These are phyloP conservation scores for Geosmithia putterillii DNA, from an alignment of 2,329 filamentous ascomycete species.

Conservation along the genomic window DNA sequence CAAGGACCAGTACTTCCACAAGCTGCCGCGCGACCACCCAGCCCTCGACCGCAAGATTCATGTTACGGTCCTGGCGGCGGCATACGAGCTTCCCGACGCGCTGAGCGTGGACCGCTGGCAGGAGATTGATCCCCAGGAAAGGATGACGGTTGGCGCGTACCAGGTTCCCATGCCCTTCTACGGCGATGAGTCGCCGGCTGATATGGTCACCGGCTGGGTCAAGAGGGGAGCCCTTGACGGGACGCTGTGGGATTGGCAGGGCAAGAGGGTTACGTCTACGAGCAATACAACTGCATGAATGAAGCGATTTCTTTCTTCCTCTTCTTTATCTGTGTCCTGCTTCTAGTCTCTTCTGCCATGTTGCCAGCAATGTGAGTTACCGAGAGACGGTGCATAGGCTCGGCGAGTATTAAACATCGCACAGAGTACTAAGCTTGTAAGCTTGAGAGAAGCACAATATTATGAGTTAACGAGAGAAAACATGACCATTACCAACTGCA, in stretches of 20 bases:
- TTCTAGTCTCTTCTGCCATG: neutral
- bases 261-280: constrained; percentile 2
- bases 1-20: constrained; percentile 28
- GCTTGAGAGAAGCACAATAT: too few relatives aligned
- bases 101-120: constrained; percentile 10
- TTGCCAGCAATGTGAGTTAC: too few relatives aligned
- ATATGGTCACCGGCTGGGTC: constrained; percentile 27
- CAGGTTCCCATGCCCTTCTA: constrained; percentile 25
- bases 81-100: constrained; percentile 7
- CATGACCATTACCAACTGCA: too few relatives aligned
- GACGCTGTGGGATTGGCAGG: constrained; percentile 23
- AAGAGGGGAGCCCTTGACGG: constrained; percentile 25
- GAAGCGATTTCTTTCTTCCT: neutral
- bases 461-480: too few relatives aligned
- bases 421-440: too few relatives aligned
- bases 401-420: too few relatives aligned
- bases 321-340: neutral
- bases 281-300: neutral
- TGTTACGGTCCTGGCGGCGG: constrained; percentile 18
- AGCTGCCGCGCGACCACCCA: constrained; percentile 12
- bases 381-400: too few relatives aligned
- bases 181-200: constrained; percentile 19
- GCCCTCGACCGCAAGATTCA: constrained; percentile 14
- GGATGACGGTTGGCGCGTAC: constrained; percentile 24
- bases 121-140: constrained; percentile 20